Base-by-base conservation (phyloP, 2,329 filamentous ascomycete genomes). In the Curvularia hawaiiensis region DNA sequence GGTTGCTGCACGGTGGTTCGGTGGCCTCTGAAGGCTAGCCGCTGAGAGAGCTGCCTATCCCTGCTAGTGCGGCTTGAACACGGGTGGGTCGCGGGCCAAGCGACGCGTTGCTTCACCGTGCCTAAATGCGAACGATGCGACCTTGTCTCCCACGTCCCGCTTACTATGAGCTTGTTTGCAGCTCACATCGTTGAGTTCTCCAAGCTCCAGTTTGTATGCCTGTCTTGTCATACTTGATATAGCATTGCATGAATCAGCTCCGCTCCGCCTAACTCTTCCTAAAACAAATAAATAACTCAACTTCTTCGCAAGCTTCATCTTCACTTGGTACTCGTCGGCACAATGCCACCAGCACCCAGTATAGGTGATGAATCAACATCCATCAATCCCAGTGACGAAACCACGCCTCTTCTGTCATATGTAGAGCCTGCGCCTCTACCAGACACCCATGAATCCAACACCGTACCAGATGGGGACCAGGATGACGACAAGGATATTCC, bases 401-500 rank as follows among this genome's bases (percentile, higher is more conserved):
- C 56, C 20, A 73, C 71, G 12, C 72, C 72, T 41, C 58, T 75
- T 8, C 64, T 75, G 30, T 54, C 64, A 8, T 53, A 62, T 5
- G 52, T 67, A 10, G 59, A 63, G 3, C 48, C 66, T 9, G 54
- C 41, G 8, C 66, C 69, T 1, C 61, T 62, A 16, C 53, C 50
- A 8, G 68, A 64, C 18, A 45, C 26, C n/a, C 24, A 46, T 9
- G 38, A 39, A 31, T 39, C 35, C 7, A 35, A 52, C 28, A 40
- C 10, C 11, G 11, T 18, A 56, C 56, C 18, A 39, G 55, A 22
- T 46, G 54, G 2, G 47, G 52, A 51, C 12, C 30, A 39, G 22
- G 35, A 54, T 38, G 55, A 56, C 3, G 53, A 64, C 10, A 60
- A 67, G 10, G 62, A 73, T 3, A 58, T 54, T 22, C 71, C 71